Evolutionary conservation across 768 basidiomycete genomes (phyloP).

Genomic region (Inosperma sp.): DNA sequence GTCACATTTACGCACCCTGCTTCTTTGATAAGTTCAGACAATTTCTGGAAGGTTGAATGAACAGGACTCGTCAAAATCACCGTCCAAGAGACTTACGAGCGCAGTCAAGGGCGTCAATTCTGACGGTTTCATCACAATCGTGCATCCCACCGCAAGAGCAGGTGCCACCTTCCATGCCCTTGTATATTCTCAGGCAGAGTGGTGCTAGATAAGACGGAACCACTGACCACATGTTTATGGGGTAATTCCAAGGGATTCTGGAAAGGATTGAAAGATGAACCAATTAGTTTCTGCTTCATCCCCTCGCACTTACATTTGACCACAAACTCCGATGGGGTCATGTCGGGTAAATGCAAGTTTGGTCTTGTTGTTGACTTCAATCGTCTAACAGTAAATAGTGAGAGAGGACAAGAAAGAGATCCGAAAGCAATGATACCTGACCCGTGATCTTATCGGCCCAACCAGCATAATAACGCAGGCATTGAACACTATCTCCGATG

Average conservation of each 20-base stretch:
- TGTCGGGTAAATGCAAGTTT: slow-evolving; percentile 85
- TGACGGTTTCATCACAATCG: slow-evolving; percentile 93
- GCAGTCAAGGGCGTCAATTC: slow-evolving; percentile 84
- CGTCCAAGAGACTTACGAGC: slow-evolving; percentile 43
- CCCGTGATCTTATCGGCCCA: slow-evolving; percentile 95
- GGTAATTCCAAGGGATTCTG: slow-evolving; percentile 93
- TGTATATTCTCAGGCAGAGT: slow-evolving; percentile 5
- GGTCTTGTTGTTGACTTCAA: slow-evolving; percentile 73
- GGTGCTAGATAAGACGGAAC: slow-evolving; percentile 2
- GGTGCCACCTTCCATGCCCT: slow-evolving; percentile 93
- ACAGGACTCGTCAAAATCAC: background rate
- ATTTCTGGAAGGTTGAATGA: slow-evolving; percentile 46
- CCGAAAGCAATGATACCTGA: slow-evolving; percentile 44
- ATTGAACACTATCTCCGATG: slow-evolving; percentile 72
- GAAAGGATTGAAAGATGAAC: slow-evolving; percentile 7
- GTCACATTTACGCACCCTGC: slow-evolving; percentile 58
- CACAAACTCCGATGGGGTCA: slow-evolving; percentile 93
- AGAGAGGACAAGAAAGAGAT: background rate
- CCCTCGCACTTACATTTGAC: slow-evolving; percentile 66
- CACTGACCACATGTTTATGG: slow-evolving; percentile 75
- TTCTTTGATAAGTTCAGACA: slow-evolving; percentile 75
- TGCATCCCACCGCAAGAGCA: slow-evolving; percentile 86
- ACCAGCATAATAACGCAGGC: slow-evolving; percentile 88
- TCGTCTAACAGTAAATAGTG: slow-evolving; percentile 40
- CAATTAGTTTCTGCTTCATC: background rate